Evolutionary conservation across 2,329 filamentous ascomycete genomes (phyloP).

Genomic region (Sclerotinia minor): DNA sequence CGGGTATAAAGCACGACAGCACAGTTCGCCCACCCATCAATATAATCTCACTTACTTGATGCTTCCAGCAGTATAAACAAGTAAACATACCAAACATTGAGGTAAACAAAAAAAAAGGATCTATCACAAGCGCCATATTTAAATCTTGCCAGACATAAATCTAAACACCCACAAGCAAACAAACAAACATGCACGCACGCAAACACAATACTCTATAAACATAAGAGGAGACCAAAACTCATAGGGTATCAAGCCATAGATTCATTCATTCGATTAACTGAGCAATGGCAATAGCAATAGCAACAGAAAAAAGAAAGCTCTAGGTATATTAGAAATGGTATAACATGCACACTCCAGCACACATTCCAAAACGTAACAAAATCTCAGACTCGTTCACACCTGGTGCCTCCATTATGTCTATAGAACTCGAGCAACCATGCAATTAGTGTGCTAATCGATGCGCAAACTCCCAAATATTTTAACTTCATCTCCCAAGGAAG

Average conservation of each 20-base stretch:
- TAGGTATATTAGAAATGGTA: conserved; percentile 21
- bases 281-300: not conserved
- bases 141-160: not conserved
- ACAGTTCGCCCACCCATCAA: too few species aligned
- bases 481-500: conserved; percentile 3
- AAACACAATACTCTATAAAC: not conserved
- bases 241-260: conserved; percentile 9
- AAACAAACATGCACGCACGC: not conserved
- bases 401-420: not conserved
- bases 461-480: not conserved
- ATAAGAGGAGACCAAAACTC: not conserved
- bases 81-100: not conserved
- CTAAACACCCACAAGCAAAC: not conserved
- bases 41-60: too few species aligned
- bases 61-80: not conserved
- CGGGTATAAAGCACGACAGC: too few species aligned
- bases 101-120: not conserved
- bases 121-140: not conserved
- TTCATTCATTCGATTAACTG: not conserved
- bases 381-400: not conserved
- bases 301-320: conserved; percentile 6
- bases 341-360: conserved; percentile 5
- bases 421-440: not conserved
- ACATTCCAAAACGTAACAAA: conserved; percentile 13
- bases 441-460: not conserved